Evolutionary conservation across 257 asterid genomes (phyloP).

Genomic region (Mitragyna speciosa): DNA sequence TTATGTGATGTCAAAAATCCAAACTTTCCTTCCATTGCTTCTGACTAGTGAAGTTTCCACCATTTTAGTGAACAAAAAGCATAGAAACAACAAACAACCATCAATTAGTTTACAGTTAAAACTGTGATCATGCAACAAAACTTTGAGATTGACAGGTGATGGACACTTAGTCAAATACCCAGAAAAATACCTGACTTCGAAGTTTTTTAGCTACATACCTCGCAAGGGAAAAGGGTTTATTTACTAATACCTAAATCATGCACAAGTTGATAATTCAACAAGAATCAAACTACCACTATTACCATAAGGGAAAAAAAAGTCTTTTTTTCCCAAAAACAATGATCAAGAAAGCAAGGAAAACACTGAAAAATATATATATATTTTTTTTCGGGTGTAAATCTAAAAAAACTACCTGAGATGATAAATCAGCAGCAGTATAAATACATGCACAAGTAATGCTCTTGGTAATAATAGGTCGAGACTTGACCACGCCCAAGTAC

Average conservation of each 20-base stretch:
- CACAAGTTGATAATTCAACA: not conserved
- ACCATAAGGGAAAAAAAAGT: too few relatives aligned
- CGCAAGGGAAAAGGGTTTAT: not conserved
- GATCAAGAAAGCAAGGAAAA: not conserved
- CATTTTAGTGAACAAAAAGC: not conserved
- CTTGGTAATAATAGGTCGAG: conserved; percentile 76
- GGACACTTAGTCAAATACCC: not conserved
- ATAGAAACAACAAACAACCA: not conserved
- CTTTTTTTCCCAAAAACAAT: not conserved
- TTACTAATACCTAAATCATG: not conserved
- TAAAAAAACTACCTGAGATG: conserved; percentile 74
- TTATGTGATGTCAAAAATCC: not conserved
- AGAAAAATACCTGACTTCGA: too few relatives aligned
- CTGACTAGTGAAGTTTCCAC: not conserved
- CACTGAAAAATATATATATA: too few relatives aligned
- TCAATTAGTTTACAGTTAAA: not conserved
- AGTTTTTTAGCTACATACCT: not conserved
- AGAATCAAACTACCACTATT: too few relatives aligned
- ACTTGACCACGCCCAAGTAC: conserved; percentile 61
- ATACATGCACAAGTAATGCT: conserved; percentile 70
- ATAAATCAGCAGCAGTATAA: conserved; percentile 73
- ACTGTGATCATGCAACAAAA: not conserved
- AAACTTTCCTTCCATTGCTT: not conserved
- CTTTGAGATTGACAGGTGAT: not conserved
- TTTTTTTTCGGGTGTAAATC: not conserved